A percentile compares a stretch with the other conserved stretches of the same genome.
Evolutionary conservation across 306 rosid genomes (phyloP).

Genomic region (Abrus pulchellus): DNA sequence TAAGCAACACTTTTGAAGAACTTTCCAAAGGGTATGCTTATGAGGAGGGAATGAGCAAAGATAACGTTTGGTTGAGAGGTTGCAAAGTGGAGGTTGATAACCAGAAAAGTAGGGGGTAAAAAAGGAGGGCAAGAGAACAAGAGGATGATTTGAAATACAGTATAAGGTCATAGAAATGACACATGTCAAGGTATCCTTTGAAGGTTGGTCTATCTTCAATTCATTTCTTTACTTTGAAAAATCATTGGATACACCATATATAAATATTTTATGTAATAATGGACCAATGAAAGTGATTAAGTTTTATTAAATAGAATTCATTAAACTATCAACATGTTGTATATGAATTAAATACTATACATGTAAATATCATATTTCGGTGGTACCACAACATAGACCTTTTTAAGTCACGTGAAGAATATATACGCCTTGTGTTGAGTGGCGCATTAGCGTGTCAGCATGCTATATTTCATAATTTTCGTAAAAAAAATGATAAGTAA

Average conservation of each 20-base stretch:
- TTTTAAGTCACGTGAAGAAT: conserved; percentile 10
- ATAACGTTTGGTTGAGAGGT: conserved; percentile 27
- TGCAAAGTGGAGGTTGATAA: conserved; percentile 52
- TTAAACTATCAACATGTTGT: background rate
- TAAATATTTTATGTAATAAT: background rate
- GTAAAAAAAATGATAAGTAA: background rate
- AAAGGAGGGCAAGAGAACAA: background rate
- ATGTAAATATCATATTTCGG: background rate
- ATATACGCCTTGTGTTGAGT: background rate
- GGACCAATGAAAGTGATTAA: background rate
- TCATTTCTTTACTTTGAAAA: background rate
- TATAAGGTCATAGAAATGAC: conserved; percentile 73
- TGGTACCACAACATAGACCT: background rate
- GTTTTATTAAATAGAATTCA: background rate
- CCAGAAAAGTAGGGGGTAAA: background rate
- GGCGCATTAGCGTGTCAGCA: background rate
- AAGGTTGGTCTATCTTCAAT: background rate
- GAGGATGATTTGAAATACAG: conserved; percentile 55
- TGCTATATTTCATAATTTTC: no score
- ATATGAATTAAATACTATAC: background rate
- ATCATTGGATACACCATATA: background rate
- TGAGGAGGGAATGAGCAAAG: background rate
- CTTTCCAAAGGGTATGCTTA: conserved; percentile 4
- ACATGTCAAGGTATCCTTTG: conserved; percentile 56
- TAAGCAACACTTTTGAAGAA: conserved; percentile 29